A percentile compares a stretch with the other conserved stretches of the same genome.
Conservation (phyloP, 352 stramenopile species). For the Phytophthora tentaculata region DNA sequence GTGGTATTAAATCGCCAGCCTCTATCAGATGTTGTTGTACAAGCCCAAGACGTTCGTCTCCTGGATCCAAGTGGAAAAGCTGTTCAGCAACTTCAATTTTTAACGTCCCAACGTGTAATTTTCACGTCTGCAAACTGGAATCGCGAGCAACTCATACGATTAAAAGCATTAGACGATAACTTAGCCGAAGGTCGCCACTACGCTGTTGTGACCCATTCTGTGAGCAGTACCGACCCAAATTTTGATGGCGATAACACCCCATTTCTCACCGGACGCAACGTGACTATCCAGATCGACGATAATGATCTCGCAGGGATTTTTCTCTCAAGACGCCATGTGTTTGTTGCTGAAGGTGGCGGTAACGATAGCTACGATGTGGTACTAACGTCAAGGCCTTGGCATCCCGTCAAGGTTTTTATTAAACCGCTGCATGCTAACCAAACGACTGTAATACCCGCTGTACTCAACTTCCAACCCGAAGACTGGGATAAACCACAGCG, state of each 20-base stretch:
- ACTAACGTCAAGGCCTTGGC: conserved; percentile 63
- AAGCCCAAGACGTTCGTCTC: conserved; percentile 47
- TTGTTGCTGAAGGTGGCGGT: conserved; percentile 60
- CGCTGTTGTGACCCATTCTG: conserved; percentile 53
- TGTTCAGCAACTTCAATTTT: conserved; percentile 57
- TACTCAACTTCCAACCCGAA: conserved; percentile 46
- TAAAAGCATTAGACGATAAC: conserved; percentile 61
- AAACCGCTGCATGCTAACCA: conserved; percentile 54
- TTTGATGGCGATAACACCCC: conserved; percentile 60
- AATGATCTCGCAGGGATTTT: conserved; percentile 63
- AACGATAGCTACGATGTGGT: conserved; percentile 66
- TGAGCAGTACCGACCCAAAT: conserved; percentile 54
- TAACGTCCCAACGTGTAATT: conserved; percentile 33
- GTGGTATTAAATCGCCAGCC: conserved; percentile 76
- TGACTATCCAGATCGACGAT: conserved; percentile 76
- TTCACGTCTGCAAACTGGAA: conserved; percentile 78
- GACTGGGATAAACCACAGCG: conserved; percentile 62
- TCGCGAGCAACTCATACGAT: conserved; percentile 60
- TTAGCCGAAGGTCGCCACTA: conserved; percentile 74
- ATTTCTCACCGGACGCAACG: conserved; percentile 63
- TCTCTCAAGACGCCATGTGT: conserved; percentile 64
- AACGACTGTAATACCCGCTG: conserved; percentile 28
- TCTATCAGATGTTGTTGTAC: conserved; percentile 52
- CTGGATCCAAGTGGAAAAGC: conserved; percentile 27
- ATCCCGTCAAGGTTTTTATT: conserved; percentile 55